Evolutionary conservation across 1,284 basidiomycete genomes (phyloP).

Genomic region (Cutaneotrichosporon sp.): DNA sequence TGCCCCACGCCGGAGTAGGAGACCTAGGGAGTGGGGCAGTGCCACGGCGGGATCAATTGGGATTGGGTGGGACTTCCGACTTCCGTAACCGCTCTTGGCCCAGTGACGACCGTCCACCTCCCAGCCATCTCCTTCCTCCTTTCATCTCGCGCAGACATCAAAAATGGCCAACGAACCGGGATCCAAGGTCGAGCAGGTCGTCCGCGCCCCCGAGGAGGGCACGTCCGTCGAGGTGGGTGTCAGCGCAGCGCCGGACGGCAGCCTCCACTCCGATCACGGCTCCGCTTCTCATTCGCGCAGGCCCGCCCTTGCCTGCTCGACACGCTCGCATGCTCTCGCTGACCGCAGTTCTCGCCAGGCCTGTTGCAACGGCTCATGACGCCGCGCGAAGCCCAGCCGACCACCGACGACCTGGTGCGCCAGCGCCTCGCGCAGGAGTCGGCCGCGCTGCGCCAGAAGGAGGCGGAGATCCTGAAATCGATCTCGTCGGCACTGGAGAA

Average conservation of each 20-base stretch:
- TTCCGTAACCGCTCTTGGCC: too few relatives aligned
- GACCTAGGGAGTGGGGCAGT: too few relatives aligned
- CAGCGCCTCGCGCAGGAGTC: constrained; percentile 43
- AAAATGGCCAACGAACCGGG: constrained; percentile 34
- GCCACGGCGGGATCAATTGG: too few relatives aligned
- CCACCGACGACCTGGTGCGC: constrained; percentile 42
- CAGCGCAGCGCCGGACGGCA: neutral
- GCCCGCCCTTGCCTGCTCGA: neutral
- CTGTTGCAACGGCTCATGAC: constrained; percentile 39
- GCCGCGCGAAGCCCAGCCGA: constrained; percentile 16
- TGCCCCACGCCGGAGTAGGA: too few relatives aligned
- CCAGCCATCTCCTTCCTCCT: too few relatives aligned
- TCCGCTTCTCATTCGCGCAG: neutral
- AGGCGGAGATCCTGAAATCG: constrained; percentile 42
- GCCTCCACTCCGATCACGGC: neutral
- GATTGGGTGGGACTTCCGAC: too few relatives aligned
- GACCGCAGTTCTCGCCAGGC: constrained; percentile 42
- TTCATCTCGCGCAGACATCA: too few relatives aligned
- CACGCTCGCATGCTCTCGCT: neutral
- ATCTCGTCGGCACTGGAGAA: constrained; percentile 48
- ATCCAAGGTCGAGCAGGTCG: constrained; percentile 42
- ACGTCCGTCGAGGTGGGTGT: constrained; percentile 42
- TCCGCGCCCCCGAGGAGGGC: constrained; percentile 34
- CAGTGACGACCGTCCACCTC: too few relatives aligned
- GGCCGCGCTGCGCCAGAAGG: constrained; percentile 42